Evolutionary conservation across 192 early-diverging fungal genomes (phyloP), one percentile per base, ranked within the genome.

Genomic region (Hyaloraphidium curvatum): DNA sequence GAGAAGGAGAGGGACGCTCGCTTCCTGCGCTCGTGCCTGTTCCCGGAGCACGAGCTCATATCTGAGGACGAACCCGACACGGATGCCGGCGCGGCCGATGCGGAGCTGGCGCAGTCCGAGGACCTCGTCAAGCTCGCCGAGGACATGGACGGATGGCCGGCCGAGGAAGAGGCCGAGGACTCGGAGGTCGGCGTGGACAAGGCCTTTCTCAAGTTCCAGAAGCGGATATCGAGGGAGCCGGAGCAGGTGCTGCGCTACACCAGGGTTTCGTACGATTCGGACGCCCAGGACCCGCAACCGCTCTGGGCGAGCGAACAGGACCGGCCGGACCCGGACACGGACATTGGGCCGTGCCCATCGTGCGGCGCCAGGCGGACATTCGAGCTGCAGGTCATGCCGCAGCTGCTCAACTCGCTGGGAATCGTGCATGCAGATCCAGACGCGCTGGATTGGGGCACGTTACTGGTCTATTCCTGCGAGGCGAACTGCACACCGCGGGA

Each of bases 321-420:
- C 4, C 74, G 73, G 52, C 87, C 89, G 13, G 52, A 40, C 1
- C 28, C 33, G 35, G 50, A 53, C 3, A 57, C 39, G 2, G 71
- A 75, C 39, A 73, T 89, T 30, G 72, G 78, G 9, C 29, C 59
- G 0, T 97, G 93, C 65, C 67, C 70, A 16, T 58, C 68, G 50
- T 97, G 93, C 62, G 69, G 74, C 1, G 73, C 72, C 7, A 59
- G 62, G 16, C 72, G 89, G 26, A 74, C 80, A 25, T 90, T 93
- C 61, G 93, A 97, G 65, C 88, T 93, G 60, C 93, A 97, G 67
- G 75, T 80, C 31, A 76, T 94, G 69, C 90, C 92, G 0, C 87
- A 88, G 40, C 71, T 97, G 39, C 69, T 97, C 41, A 83, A 80
- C 57, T 64, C 82, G 55, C 65, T 97, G 25, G 55, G 66, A 13